Conservation (phyloP, 2,329 filamentous ascomycete species). For the Botryosphaeria dothidea region DNA sequence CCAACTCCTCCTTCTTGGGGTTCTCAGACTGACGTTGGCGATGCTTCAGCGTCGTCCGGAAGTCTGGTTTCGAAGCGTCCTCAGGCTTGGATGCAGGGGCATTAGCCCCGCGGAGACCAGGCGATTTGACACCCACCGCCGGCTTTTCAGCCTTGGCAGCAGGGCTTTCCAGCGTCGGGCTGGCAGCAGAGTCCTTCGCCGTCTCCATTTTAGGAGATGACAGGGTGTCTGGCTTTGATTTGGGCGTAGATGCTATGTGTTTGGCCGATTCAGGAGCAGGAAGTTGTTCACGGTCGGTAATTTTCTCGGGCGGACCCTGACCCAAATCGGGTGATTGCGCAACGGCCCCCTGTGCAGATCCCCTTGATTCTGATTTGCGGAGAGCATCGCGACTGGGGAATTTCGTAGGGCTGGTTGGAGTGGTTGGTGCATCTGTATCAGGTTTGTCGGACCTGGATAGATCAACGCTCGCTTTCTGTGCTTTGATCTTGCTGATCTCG, state of each 20-base stretch:
- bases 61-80: slow-evolving; percentile 72
- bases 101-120: neutral
- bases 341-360: slow-evolving; percentile 10
- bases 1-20: slow-evolving; percentile 37
- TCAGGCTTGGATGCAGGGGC: slow-evolving; percentile 53
- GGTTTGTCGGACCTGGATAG: slow-evolving; percentile 22
- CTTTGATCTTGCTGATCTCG: slow-evolving; percentile 78
- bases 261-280: slow-evolving; percentile 16
- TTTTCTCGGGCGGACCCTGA: slow-evolving; percentile 18
- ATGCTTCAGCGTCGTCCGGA: slow-evolving; percentile 73
- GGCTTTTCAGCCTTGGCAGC: slow-evolving; percentile 11
- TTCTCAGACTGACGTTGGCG: slow-evolving; percentile 51
- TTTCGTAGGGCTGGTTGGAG: slow-evolving; percentile 17
- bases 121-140: slow-evolving; percentile 7
- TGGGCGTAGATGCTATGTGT: slow-evolving; percentile 15
- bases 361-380: slow-evolving; percentile 7
- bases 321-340: slow-evolving; percentile 18
- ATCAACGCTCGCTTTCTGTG: slow-evolving; percentile 58
- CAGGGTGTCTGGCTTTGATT: slow-evolving; percentile 9
- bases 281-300: slow-evolving; percentile 19
- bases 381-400: slow-evolving; percentile 12
- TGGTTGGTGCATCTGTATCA: slow-evolving; percentile 10
- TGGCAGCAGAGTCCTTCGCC: slow-evolving; percentile 13
- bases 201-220: slow-evolving; percentile 18
- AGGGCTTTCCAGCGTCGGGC: slow-evolving; percentile 6